Evolutionary conservation across 2,329 filamentous ascomycete species (phyloP).

Genomic region (Clonostachys rhizophaga): DNA sequence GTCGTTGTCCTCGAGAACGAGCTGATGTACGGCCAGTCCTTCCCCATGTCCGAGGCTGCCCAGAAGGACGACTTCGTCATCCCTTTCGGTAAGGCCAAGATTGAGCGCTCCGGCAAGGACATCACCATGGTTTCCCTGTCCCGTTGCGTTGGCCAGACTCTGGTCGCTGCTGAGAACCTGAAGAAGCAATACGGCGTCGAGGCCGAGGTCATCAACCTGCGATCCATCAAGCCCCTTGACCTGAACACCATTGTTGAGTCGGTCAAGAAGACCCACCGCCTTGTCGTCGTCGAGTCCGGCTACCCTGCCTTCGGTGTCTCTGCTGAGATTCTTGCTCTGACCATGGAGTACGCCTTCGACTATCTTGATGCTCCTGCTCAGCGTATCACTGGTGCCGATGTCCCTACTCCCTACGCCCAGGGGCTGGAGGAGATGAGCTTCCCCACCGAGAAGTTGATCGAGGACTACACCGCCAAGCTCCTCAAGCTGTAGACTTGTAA

Average conservation of each 20-base stretch:
- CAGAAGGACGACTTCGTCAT: slow-evolving; percentile 96
- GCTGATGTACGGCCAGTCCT: slow-evolving; percentile 85
- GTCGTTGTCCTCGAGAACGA: slow-evolving; percentile 90
- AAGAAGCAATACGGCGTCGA: slow-evolving; percentile 97
- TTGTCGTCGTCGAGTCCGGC: slow-evolving; percentile 90
- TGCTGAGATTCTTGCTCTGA: slow-evolving; percentile 86
- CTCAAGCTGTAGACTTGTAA: slow-evolving; percentile 60
- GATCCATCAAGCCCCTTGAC: slow-evolving; percentile 94
- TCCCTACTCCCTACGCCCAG: slow-evolving; percentile 91
- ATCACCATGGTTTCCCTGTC: slow-evolving; percentile 93
- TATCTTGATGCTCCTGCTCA: slow-evolving; percentile 93
- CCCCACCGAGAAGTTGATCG: slow-evolving; percentile 85
- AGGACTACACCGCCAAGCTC: slow-evolving; percentile 84
- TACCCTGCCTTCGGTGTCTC: slow-evolving; percentile 94
- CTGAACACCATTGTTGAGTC: slow-evolving; percentile 94
- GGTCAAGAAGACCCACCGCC: slow-evolving; percentile 95
- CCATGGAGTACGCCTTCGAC: slow-evolving; percentile 98
- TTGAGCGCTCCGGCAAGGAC: slow-evolving; percentile 94
- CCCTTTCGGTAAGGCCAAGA: slow-evolving; percentile 98
- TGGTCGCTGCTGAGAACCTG: slow-evolving; percentile 82
- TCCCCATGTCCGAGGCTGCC: slow-evolving; percentile 96
- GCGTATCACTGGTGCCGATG: slow-evolving; percentile 93
- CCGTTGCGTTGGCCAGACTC: slow-evolving; percentile 88
- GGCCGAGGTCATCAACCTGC: slow-evolving; percentile 95
- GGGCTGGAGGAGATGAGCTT: slow-evolving; percentile 94